phyloP scores from a whole-genome alignment of 495 filamentous ascomycete genomes.

The Thermochaetoides thermophila region DNA sequence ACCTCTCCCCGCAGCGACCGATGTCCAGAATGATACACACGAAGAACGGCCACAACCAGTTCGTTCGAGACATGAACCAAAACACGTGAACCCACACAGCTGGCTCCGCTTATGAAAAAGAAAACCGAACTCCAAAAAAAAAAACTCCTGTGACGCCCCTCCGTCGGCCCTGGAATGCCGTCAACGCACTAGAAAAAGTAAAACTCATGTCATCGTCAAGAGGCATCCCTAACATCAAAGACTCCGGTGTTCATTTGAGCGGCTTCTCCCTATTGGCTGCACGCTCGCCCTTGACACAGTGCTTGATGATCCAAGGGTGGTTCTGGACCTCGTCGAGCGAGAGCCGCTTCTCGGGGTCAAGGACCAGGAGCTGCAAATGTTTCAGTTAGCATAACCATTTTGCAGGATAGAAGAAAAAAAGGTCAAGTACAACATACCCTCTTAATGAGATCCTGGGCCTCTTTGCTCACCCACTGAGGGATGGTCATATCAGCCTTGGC shows the following conservation, averaged over 20 bases:
- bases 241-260: constrained; percentile 9
- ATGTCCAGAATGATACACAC: background rate
- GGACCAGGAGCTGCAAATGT: constrained; percentile 58
- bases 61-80: background rate
- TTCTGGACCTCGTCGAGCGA: constrained; percentile 75
- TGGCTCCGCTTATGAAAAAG: constrained; percentile 9
- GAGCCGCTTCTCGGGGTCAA: constrained; percentile 89
- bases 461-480: constrained; percentile 75
- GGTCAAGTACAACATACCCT: constrained; percentile 37
- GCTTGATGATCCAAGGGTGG: constrained; percentile 96
- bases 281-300: constrained; percentile 70
- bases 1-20: background rate
- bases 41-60: background rate
- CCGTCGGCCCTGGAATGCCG: constrained; percentile 6
- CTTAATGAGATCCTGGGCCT: constrained; percentile 86
- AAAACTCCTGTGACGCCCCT: background rate
- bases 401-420: background rate
- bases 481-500: constrained; percentile 82
- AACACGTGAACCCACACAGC: constrained; percentile 3
- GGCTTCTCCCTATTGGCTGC: constrained; percentile 35
- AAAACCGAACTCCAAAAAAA: constrained; percentile 1
- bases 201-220: background rate
- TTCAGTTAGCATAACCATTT: too few species aligned
- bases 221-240: too few species aligned
- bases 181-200: constrained; percentile 1